A percentile compares a stretch with the other conserved stretches of the same genome.
phyloP scores from a whole-genome alignment of 306 rosid species.

The Senna tora region DNA sequence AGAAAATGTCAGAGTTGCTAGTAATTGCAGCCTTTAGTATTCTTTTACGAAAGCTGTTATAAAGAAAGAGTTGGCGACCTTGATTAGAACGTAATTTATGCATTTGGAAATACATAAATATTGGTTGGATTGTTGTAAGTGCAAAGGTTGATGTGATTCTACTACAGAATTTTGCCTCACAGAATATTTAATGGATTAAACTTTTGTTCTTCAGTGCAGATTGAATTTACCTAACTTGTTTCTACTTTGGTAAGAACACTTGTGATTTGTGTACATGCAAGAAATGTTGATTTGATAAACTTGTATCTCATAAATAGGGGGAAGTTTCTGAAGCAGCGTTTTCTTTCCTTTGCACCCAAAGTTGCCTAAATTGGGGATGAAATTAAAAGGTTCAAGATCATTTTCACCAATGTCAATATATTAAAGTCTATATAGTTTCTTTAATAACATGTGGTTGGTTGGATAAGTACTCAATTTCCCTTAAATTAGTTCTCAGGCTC shows the following conservation, averaged over 20 bases:
- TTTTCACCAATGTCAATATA: no score
- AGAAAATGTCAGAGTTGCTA: constrained; percentile 35
- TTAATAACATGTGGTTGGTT: no score
- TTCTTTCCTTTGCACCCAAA: no score
- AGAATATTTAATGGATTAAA: neutral
- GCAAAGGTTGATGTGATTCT: constrained; percentile 28
- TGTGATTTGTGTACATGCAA: neutral
- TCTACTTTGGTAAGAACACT: neutral
- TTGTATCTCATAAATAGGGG: neutral
- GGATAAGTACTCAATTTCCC: no score
- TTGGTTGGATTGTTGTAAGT: constrained; percentile 37
- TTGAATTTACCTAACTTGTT: neutral
- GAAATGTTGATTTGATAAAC: neutral
- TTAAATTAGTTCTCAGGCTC: no score
- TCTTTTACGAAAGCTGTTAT: constrained; percentile 42
- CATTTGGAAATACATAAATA: constrained; percentile 41
- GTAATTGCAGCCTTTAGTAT: constrained; percentile 42
- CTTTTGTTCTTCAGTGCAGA: constrained; percentile 23
- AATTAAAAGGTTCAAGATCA: no score
- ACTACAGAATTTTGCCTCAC: neutral
- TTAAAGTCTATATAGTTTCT: no score
- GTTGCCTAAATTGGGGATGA: no score
- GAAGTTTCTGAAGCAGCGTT: no score
- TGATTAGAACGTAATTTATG: constrained; percentile 43
- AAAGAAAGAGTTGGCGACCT: constrained; percentile 31